Conservation (phyloP, 352 stramenopile genomes). For the Plasmopara halstedii region DNA sequence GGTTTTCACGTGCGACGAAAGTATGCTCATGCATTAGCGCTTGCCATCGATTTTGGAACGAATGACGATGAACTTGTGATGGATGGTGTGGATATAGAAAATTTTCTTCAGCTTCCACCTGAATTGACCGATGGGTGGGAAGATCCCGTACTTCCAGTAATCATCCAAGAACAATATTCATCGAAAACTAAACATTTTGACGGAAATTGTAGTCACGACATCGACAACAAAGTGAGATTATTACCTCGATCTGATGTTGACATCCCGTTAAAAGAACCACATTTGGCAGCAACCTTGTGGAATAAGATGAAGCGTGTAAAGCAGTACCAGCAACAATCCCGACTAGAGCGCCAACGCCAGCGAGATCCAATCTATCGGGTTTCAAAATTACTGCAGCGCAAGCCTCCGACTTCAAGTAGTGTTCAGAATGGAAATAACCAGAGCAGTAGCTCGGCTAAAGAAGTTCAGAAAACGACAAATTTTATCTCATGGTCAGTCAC, state of each 20-base stretch:
- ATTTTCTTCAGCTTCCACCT: conserved; percentile 42
- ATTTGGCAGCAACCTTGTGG: conserved; percentile 43
- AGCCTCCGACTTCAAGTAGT: conserved; percentile 4
- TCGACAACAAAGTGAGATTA: too few relatives aligned
- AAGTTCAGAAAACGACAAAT: conserved; percentile 8
- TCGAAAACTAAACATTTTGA: too few relatives aligned
- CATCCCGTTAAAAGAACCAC: conserved; percentile 12
- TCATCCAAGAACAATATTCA: too few relatives aligned
- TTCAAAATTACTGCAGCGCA: conserved; percentile 40
- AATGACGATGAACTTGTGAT: conserved; percentile 26
- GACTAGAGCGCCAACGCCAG: conserved; percentile 30
- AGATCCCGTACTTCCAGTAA: conserved; percentile 34
- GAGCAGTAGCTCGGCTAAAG: conserved; percentile 1
- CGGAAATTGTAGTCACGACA: too few relatives aligned
- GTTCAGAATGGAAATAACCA: conserved; percentile 12
- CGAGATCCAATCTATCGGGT: conserved; percentile 49
- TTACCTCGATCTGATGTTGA: neutral
- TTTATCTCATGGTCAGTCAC: conserved; percentile 39
- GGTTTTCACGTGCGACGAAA: conserved; percentile 60
- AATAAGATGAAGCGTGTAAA: conserved; percentile 58
- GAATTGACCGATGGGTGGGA: conserved; percentile 62
- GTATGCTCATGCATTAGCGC: conserved; percentile 48
- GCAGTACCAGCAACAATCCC: conserved; percentile 29
- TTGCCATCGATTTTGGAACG: conserved; percentile 25
- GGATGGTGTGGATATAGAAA: conserved; percentile 47